These are phyloP conservation scores for Phlebiopsis gigantea DNA, from an alignment of 768 basidiomycete genomes.

Conservation along the genomic window DNA sequence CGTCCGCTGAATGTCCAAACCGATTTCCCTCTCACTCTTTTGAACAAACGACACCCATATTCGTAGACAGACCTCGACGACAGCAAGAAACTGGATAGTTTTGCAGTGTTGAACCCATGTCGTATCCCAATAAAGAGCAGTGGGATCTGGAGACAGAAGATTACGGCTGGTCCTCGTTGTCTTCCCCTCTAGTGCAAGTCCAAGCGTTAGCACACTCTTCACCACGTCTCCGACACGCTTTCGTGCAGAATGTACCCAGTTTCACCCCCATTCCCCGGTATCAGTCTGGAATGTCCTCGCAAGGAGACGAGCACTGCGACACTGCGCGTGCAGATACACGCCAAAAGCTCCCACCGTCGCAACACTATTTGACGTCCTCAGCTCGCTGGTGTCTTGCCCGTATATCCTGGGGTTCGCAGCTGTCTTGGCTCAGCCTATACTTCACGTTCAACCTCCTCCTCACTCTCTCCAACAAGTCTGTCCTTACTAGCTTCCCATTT, in stretches of 20 bases:
- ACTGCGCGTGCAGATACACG: not conserved
- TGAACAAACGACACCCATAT: not conserved
- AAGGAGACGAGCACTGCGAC: not conserved
- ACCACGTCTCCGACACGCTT: conserved; percentile 9
- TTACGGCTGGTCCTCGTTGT: not conserved
- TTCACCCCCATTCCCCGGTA: not conserved
- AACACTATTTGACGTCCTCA: not conserved
- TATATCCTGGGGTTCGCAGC: conserved; percentile 16
- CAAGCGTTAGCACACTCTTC: not conserved
- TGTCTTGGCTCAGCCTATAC: conserved; percentile 73
- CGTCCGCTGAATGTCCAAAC: not conserved
- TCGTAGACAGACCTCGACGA: not conserved
- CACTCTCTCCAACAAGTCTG: conserved; percentile 92
- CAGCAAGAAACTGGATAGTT: not conserved
- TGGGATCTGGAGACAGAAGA: not conserved
- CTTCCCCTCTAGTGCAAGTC: conserved; percentile 1
- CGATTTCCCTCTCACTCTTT: not conserved
- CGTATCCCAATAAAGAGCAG: not conserved
- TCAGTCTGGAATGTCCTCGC: not conserved
- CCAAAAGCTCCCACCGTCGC: not conserved
- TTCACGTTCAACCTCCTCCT: conserved; percentile 88
- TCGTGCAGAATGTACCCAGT: not conserved
- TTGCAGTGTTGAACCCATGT: not conserved
- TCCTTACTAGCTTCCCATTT: conserved; percentile 90
- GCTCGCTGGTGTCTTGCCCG: not conserved